Evolutionary conservation across 2,329 filamentous ascomycete species (phyloP).

Genomic region (Botrytis paeoniae): DNA sequence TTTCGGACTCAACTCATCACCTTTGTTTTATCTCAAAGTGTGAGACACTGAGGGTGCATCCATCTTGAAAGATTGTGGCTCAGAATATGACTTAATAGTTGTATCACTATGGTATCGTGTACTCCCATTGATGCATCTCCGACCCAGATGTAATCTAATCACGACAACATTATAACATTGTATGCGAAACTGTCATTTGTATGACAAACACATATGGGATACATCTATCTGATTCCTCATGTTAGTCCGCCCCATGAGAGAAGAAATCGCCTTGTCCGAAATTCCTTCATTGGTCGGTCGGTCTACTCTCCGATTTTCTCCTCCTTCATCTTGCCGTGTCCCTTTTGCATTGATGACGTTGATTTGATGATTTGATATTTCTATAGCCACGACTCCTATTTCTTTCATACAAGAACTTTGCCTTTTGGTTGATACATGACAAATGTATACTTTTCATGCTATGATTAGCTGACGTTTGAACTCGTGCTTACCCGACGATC

Average conservation of each 20-base stretch:
- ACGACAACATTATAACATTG: neutral
- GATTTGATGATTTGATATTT: neutral
- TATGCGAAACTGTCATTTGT: neutral
- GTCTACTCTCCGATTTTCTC: neutral
- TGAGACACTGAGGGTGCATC: neutral
- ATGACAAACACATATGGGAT: neutral
- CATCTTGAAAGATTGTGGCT: neutral
- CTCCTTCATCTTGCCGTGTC: neutral
- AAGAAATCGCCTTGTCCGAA: neutral
- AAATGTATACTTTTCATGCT: neutral
- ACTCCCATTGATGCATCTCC: neutral
- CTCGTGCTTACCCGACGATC: neutral
- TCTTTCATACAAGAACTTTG: neutral
- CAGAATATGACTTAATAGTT: neutral
- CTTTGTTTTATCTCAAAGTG: neutral
- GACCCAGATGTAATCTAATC: slow-evolving; percentile 1
- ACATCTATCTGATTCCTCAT: neutral
- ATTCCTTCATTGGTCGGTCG: neutral
- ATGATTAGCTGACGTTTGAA: neutral
- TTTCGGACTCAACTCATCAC: neutral
- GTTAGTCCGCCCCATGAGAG: neutral
- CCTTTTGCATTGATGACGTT: neutral
- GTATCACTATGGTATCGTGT: neutral
- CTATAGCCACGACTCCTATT: neutral
- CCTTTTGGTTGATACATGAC: neutral